Base-by-base conservation (phyloP, 441 rosid genomes). In the Populus trichocarpa region DNA sequence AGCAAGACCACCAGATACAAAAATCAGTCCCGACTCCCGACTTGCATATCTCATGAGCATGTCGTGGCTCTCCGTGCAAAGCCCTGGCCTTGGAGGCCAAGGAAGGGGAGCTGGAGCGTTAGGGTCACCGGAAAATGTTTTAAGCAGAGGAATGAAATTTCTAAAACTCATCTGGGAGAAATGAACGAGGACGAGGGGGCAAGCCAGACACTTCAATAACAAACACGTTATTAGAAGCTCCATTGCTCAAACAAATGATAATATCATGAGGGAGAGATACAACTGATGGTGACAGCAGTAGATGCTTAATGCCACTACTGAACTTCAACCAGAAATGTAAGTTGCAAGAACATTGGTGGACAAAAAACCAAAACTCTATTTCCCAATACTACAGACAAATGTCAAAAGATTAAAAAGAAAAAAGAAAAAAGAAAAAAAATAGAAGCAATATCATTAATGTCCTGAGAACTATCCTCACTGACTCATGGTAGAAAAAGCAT, bases 401-500 rank as follows among this genome's bases (percentile, higher is more conserved):
- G 14, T 32, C 20, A 22, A 69, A 2, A 7, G 36, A 25, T 23
- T 16, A 13, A 71, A 35, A 46, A 50, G 71, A 74, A 71, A 71
- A 69, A 77, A 7, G 1, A 64, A 25, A 50, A 71, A 69, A 77
- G 4, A 0, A 64, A 25, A 50, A 77, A 40, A 32, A 32, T 5
- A 5, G 33, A 25, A 50, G 78, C 35, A 74, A 12, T 36, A 59
- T 66, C 81, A 71, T 73, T 72, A 30, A 74, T 74, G 80, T 81
- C 78, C 86, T 78, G 78, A 70, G 72, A 82, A 80, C 81, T 75
- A 76, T 82, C 83, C 59, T 68, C 76, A 6, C 84, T 78, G 75
- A 76, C 76, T 75, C 84, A 79, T 66, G 64, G 78, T 78, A 36
- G 70, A 74, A 70, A 8, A 67, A n/a, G 66, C 67, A 70, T 74